Base-by-base conservation (phyloP, 2,329 filamentous ascomycete genomes). In the Hymenoscyphus scutula region DNA sequence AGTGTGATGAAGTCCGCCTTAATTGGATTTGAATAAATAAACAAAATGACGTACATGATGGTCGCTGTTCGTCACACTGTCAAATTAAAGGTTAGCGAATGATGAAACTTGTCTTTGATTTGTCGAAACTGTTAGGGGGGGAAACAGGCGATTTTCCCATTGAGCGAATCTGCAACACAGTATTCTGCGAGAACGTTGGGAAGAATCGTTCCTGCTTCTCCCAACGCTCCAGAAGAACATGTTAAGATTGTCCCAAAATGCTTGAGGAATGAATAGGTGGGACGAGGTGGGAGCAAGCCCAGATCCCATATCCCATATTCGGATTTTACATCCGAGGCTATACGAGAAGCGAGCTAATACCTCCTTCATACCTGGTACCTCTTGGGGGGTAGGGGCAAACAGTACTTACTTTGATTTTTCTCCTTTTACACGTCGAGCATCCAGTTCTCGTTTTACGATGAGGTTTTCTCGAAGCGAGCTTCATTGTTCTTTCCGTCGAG, bases 351-450 rank as follows among this genome's bases (percentile, higher is more conserved):
- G 37, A 34, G 29, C 27, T 45, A 23, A 15, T 45, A n/a, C n/a
- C 13, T n/a, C 2, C 15, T 41, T 17, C 2, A n/a, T 41, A 41
- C n/a, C n/a, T n/a, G n/a, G n/a, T n/a, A n/a, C n/a, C n/a, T n/a
- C n/a, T n/a, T n/a, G n/a, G n/a, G n/a, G n/a, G n/a, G n/a, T n/a
- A n/a, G n/a, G n/a, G n/a, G n/a, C n/a, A n/a, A n/a, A n/a, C n/a
- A n/a, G n/a, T n/a, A n/a, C 62, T 59, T 32, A 76, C 76, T 74
- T 79, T 78, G 56, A 78, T 76, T 68, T 78, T 79, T 34, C 77
- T 72, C 8, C 68, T 60, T 62, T 79, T 78, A 63, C 77, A 79
- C 0, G 70, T 75, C 30, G 71, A 63, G 62, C 77, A 79, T 1
- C 76, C 77, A 0, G 75, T 77, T 56, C 76, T 71, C 38, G 75